phyloP scores from a whole-genome alignment of 345 rosid species.

The Noccaea caerulescens region DNA sequence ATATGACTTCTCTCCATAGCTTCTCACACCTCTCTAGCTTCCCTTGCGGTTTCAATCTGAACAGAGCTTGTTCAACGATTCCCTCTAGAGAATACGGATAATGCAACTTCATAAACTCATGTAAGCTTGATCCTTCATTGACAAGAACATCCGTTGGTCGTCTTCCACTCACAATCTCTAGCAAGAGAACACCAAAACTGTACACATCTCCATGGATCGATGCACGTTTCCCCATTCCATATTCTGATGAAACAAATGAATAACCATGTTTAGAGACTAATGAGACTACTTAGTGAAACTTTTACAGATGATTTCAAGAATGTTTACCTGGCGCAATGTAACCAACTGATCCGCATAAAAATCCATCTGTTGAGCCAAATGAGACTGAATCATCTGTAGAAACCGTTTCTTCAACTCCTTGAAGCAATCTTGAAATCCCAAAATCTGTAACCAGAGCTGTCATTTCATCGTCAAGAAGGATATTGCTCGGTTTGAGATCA shows the following conservation, averaged over 20 bases:
- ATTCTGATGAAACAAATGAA: slow-evolving; percentile 52
- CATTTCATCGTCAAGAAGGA: slow-evolving; percentile 86
- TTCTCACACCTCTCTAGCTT: slow-evolving; percentile 44
- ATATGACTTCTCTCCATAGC: slow-evolving; percentile 60
- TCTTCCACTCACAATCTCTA: slow-evolving; percentile 74
- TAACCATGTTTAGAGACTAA: slow-evolving; percentile 10
- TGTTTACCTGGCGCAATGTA: slow-evolving; percentile 88
- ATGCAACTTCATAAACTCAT: slow-evolving; percentile 75
- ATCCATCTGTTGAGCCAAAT: slow-evolving; percentile 69
- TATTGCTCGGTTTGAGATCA: slow-evolving; percentile 93
- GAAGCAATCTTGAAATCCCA: slow-evolving; percentile 74
- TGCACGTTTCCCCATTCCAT: slow-evolving; percentile 80
- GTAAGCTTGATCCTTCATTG: slow-evolving; percentile 70
- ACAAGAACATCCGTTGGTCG: slow-evolving; percentile 70
- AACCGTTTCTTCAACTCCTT: slow-evolving; percentile 49
- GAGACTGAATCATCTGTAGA: slow-evolving; percentile 55
- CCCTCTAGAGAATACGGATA: slow-evolving; percentile 66
- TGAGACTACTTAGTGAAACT: neutral
- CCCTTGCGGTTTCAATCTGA: slow-evolving; percentile 46
- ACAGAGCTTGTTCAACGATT: slow-evolving; percentile 62
- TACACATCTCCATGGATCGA: slow-evolving; percentile 87
- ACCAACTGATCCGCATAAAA: slow-evolving; percentile 86
- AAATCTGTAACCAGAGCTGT: slow-evolving; percentile 92
- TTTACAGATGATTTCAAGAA: neutral
- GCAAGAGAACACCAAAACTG: slow-evolving; percentile 80